Evolutionary conservation across 768 basidiomycete genomes (phyloP), one percentile per base, ranked within the genome.

Genomic region (Xerocomus brunneocitrinus): DNA sequence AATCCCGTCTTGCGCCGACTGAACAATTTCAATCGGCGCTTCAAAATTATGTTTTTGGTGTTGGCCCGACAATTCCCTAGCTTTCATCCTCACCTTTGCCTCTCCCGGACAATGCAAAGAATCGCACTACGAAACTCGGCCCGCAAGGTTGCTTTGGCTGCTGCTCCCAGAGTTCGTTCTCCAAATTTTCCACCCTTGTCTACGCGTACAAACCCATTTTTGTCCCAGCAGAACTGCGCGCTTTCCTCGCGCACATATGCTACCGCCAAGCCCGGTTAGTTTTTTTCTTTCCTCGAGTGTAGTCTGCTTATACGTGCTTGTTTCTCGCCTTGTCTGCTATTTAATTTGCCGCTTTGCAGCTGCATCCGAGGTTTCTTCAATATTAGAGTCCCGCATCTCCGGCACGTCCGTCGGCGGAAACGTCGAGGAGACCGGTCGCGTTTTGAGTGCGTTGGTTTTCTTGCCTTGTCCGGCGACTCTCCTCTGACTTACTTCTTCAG

Each of bases 361-460:
- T 71, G 97, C 95, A 62, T 95, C 95, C 66, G 97, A 99, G 83
- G 97, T 99, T 63, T 95, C 97, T 42, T 94, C 94, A 65, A 98
- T 99, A 78, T 85, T 99, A 69, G 97, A 99, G 82, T 89, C 89
- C 68, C 91, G 97, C 72, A 99, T 99, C 73, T 83, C 95, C 61
- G 97, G 95, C 72, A 82, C 91, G 60, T 78, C 88, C 62, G 78
- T 93, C 63, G 87, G 91, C 65, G 91, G 84, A 65, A 97, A 98
- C 72, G 92, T 98, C 68, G 93, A 98, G 78, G 97, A 99, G 78
- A 98, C 97, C 56, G 97, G 97, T 69, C 94, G 95, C 70, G 97
- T 99, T 60, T 75, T 99, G 76, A 99, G 93, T 95, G 72, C 58
- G 91, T 83, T 19, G 10, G 39, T 39, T 41, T 55, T 13, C 12